Base-by-base conservation (phyloP, 1,284 basidiomycete species). In the Malassezia furfur region DNA sequence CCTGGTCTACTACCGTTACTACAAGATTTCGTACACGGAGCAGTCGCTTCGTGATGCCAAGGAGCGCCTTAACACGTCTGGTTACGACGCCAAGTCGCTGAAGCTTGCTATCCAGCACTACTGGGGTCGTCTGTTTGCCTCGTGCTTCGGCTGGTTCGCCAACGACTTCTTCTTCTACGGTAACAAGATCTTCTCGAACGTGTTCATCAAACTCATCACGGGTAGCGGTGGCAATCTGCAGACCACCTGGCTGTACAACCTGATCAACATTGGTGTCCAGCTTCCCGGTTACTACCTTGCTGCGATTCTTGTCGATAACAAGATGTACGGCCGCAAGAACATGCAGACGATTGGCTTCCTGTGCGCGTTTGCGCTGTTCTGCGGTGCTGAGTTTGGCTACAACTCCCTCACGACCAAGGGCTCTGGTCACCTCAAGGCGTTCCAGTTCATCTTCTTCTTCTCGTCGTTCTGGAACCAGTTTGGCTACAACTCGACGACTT, bases 271-370 rank as follows among this genome's bases (percentile, higher is more conserved):
- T 59, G 78, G 77, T 60, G 76, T 80, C 35, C 76, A 76, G 37
- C 71, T 81, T 6, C 65, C 64, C 39, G 80, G 80, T 8, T 80
- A 81, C 74, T 81, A 81, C 72, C 56, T 80, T 38, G 79, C 79
- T 21, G 79, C 80, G n/a, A 50, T 80, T 32, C 63, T 80, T 31
- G 79, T 81, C 66, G 80, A 81, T 71, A 77, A 80, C 77, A 81
- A 81, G 75, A 72, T 77, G 53, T 76, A 75, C 54, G 74, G 73
- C 9, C 64, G 70, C 38, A 74, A 75, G 60, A 68, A 66, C 67
- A 80, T 81, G 79, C 80, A 81, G 67, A 75, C 74, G 34, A 68
- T 79, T 61, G 79, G 79, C 3, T 79, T 81, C 73, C 65, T 78
- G 47, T 68, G 75, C 57, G 76, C 78, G 58, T 78, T 77, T 60